Conservation (phyloP, 1,284 basidiomycete genomes). For the Bjerkandera adusta region DNA sequence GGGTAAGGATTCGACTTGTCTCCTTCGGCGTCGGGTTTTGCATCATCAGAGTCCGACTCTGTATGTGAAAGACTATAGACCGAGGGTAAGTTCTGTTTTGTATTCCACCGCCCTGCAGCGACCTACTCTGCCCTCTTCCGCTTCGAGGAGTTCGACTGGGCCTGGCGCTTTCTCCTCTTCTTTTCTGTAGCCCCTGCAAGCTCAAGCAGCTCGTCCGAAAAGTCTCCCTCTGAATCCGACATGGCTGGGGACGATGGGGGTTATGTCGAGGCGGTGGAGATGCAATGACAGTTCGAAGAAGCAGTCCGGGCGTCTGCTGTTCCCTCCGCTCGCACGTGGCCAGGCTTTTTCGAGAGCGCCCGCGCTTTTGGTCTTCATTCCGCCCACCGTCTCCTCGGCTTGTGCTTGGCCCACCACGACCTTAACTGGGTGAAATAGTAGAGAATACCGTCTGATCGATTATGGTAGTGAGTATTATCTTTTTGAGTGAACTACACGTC, state of each 20-base stretch:
- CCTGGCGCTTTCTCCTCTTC: constrained; percentile 46
- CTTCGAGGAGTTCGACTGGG: constrained; percentile 35
- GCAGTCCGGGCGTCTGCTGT: no score
- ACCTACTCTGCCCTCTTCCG: constrained; percentile 51
- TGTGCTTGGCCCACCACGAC: no score
- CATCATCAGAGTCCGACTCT: constrained; percentile 49
- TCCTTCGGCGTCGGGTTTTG: constrained; percentile 58
- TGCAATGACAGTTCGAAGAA: no score
- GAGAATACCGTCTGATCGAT: neutral
- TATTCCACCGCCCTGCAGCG: constrained; percentile 1
- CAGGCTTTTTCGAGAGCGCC: no score
- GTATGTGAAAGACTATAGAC: constrained; percentile 16
- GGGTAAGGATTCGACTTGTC: constrained; percentile 73
- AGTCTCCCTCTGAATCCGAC: constrained; percentile 71
- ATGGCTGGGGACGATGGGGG: no score
- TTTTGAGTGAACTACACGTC: no score
- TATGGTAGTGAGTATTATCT: constrained; percentile 25
- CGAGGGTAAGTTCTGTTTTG: neutral
- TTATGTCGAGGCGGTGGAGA: no score
- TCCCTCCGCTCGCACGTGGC: no score
- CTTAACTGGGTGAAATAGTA: no score
- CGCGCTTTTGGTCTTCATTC: no score
- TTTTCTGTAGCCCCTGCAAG: constrained; percentile 60
- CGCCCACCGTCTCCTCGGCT: no score
- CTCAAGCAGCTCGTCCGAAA: constrained; percentile 67